phyloP scores from a whole-genome alignment of 2,329 filamentous ascomycete species.

The Fusarium brevicatenulatum region DNA sequence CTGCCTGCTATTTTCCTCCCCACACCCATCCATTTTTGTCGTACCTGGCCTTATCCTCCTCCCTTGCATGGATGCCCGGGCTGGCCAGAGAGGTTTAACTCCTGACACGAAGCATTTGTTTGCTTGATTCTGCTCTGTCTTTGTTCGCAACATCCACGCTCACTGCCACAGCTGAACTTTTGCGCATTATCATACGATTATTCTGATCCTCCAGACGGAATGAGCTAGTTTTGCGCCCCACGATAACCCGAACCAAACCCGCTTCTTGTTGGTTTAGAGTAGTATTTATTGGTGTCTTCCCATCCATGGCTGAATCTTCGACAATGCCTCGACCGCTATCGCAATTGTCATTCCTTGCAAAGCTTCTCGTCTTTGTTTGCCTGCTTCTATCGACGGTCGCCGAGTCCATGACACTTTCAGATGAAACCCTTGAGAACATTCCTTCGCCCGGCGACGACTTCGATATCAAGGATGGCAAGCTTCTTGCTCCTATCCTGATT shows the following conservation, averaged over 20 bases:
- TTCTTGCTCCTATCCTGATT: slow-evolving; percentile 87
- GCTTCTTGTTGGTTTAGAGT: slow-evolving; percentile 30
- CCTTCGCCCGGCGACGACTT: slow-evolving; percentile 80
- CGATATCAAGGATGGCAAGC: slow-evolving; percentile 76
- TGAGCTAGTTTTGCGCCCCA: slow-evolving; percentile 38
- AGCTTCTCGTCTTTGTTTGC: slow-evolving; percentile 31
- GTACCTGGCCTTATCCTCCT: slow-evolving; percentile 26
- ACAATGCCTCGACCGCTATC: slow-evolving; percentile 31
- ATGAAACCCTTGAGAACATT: slow-evolving; percentile 76
- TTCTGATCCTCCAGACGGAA: slow-evolving; percentile 28
- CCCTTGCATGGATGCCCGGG: slow-evolving; percentile 31
- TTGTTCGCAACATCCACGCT: slow-evolving; percentile 4
- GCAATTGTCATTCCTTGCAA: slow-evolving; percentile 32
- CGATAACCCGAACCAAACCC: slow-evolving; percentile 32
- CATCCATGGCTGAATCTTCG: slow-evolving; percentile 29
- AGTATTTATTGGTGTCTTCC: slow-evolving; percentile 29
- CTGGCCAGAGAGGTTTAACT: slow-evolving; percentile 27
- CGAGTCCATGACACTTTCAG: slow-evolving; percentile 69
- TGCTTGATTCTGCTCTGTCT: slow-evolving; percentile 10
- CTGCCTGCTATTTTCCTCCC: slow-evolving; percentile 14
- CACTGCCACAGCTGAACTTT: not conserved
- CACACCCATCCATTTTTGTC: slow-evolving; percentile 7
- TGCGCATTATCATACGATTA: not conserved
- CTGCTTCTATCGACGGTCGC: slow-evolving; percentile 42
- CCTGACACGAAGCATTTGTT: slow-evolving; percentile 27